phyloP scores from a whole-genome alignment of 345 rosid genomes.

The Hibiscus trionum region DNA sequence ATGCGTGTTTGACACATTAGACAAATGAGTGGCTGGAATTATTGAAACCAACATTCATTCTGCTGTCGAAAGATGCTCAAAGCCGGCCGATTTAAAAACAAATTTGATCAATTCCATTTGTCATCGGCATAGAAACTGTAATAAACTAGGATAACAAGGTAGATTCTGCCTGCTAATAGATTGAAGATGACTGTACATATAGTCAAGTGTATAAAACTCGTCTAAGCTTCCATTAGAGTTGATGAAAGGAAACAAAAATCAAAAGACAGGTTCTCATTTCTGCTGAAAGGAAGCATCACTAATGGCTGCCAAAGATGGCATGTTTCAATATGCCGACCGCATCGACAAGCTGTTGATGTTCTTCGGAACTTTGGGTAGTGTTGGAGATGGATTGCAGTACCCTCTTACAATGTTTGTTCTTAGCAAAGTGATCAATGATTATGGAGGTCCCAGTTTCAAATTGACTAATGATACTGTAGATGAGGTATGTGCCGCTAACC shows the following conservation, averaged over 20 bases:
- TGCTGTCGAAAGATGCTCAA: constrained; percentile 6
- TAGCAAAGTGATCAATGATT: constrained; percentile 55
- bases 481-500: constrained; percentile 23
- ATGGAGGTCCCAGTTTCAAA: constrained; percentile 26
- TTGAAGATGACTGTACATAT: background rate
- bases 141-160: constrained; percentile 11
- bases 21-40: constrained; percentile 7
- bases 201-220: constrained; percentile 8
- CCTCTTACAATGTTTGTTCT: constrained; percentile 49
- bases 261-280: background rate
- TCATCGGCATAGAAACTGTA: background rate
- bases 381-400: constrained; percentile 64
- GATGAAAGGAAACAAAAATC: constrained; percentile 7
- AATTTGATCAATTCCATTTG: constrained; percentile 7
- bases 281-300: background rate
- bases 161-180: constrained; percentile 23
- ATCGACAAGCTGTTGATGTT: constrained; percentile 52
- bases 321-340: constrained; percentile 48
- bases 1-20: background rate
- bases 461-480: constrained; percentile 34
- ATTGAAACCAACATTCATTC: constrained; percentile 16
- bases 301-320: constrained; percentile 44
- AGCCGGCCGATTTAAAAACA: constrained; percentile 29
- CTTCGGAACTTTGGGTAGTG: constrained; percentile 54
- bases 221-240: background rate